Conservation (phyloP, 2,329 filamentous ascomycete genomes). For the Aureobasidium sp. region DNA sequence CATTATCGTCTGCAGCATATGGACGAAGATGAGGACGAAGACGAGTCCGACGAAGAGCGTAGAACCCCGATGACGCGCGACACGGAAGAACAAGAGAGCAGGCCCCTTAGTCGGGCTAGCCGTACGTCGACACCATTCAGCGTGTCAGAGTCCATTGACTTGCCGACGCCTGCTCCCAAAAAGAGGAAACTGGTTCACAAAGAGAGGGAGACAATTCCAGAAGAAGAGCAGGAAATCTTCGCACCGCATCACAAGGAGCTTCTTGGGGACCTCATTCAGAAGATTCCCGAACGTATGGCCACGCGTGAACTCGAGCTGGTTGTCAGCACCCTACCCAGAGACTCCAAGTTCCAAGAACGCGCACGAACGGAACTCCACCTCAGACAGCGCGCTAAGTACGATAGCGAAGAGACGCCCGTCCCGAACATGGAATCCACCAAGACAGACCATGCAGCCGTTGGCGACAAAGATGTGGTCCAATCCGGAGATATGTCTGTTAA, state of each 20-base stretch:
- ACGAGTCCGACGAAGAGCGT: conserved; percentile 72
- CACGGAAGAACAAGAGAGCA: conserved; percentile 79
- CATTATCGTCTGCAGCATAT: conserved; percentile 71
- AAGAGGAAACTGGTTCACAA: conserved; percentile 34
- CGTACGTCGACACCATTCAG: conserved; percentile 44
- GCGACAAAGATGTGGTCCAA: conserved; percentile 14
- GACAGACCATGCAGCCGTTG: conserved; percentile 18
- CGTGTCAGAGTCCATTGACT: conserved; percentile 42
- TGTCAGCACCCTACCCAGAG: conserved; percentile 47
- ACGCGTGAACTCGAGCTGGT: conserved; percentile 55
- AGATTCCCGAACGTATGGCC: conserved; percentile 63
- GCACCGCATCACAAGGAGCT: conserved; percentile 35
- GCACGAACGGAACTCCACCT: conserved; percentile 61
- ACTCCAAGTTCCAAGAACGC: conserved; percentile 66
- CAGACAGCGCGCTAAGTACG: conserved; percentile 76
- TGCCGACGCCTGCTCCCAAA: conserved; percentile 27
- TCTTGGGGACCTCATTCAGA: conserved; percentile 44
- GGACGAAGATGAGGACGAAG: conserved; percentile 59
- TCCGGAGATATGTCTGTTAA: conserved; percentile 25
- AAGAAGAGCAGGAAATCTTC: conserved; percentile 42
- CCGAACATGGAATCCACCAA: conserved; percentile 20
- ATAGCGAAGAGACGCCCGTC: conserved; percentile 48
- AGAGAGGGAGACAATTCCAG: conserved; percentile 21
- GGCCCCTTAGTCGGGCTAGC: conserved; percentile 65
- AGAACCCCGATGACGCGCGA: conserved; percentile 61